Conservation (phyloP, 108 stramenopile species). For the Licmophora abbreviata region DNA sequence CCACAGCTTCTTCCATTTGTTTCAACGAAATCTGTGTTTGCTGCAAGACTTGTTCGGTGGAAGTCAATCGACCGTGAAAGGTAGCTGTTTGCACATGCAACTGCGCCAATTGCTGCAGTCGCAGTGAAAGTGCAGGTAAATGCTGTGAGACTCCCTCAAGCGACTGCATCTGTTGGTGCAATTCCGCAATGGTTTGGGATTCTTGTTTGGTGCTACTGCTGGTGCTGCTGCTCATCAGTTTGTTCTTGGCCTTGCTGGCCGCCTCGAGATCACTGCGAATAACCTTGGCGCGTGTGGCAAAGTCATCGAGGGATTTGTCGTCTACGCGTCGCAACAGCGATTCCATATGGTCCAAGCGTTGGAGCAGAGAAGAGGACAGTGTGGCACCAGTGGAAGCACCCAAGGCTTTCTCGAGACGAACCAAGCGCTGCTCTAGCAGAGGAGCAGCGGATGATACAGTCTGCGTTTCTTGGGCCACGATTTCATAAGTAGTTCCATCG, state of each 20-base stretch:
- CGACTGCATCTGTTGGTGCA: constrained; percentile 62
- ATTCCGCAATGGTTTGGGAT: constrained; percentile 49
- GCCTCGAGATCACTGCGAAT: constrained; percentile 62
- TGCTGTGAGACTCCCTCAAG: constrained; percentile 55
- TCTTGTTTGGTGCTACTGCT: constrained; percentile 38
- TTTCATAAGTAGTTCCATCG: too few species aligned
- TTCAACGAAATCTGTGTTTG: constrained; percentile 28
- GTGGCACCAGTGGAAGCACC: constrained; percentile 6
- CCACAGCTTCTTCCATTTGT: constrained; percentile 41
- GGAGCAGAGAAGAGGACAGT: constrained; percentile 15
- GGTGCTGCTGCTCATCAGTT: constrained; percentile 17
- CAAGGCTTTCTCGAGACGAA: constrained; percentile 27
- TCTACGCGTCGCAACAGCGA: constrained; percentile 20
- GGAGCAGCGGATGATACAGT: too few species aligned
- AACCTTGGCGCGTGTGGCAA: constrained; percentile 46
- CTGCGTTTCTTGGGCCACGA: too few species aligned
- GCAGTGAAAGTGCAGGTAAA: constrained; percentile 52
- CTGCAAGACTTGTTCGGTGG: constrained; percentile 33
- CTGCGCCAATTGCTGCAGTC: constrained; percentile 49
- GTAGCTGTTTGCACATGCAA: constrained; percentile 56
- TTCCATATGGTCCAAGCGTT: constrained; percentile 43
- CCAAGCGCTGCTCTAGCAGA: constrained; percentile 30
- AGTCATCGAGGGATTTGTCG: constrained; percentile 22
- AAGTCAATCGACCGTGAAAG: constrained; percentile 37
- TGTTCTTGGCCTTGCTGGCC: constrained; percentile 54